phyloP scores from a whole-genome alignment of 495 filamentous ascomycete species.

The Aspergillus avenaceus region DNA sequence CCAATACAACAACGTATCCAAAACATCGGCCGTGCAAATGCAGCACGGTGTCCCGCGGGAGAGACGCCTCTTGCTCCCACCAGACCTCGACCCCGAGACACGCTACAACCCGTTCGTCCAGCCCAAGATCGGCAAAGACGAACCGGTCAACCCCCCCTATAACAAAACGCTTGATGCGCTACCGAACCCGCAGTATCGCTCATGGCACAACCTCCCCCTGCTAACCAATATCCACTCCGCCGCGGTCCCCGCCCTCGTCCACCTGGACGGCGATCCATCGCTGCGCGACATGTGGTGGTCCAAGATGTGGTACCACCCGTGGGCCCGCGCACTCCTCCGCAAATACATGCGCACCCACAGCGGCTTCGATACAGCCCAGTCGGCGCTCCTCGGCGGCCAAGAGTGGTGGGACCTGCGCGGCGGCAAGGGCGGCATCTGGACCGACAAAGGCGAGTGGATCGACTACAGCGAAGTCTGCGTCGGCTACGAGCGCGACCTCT shows the following conservation, averaged over 20 bases:
- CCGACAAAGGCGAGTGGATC: slow-evolving; percentile 50
- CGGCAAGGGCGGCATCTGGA: slow-evolving; percentile 58
- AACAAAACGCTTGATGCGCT: slow-evolving; percentile 41
- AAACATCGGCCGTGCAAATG: slow-evolving; percentile 35
- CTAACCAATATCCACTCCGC: slow-evolving; percentile 50
- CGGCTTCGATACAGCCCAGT: slow-evolving; percentile 39
- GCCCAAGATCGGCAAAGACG: slow-evolving; percentile 26
- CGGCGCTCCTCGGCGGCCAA: slow-evolving; percentile 44
- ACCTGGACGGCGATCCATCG: slow-evolving; percentile 44
- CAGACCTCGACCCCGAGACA: slow-evolving; percentile 33
- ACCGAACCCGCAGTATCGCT: slow-evolving; percentile 27
- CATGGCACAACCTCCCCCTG: slow-evolving; percentile 49
- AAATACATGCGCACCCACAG: slow-evolving; percentile 45
- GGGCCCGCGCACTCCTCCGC: slow-evolving; percentile 48
- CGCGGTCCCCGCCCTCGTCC: slow-evolving; percentile 45
- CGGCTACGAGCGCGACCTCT: slow-evolving; percentile 45
- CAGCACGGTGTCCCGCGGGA: slow-evolving; percentile 41
- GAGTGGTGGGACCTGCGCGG: slow-evolving; percentile 52
- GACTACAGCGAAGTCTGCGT: slow-evolving; percentile 51
- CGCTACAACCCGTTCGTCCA: slow-evolving; percentile 38
- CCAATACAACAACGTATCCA: slow-evolving; percentile 40
- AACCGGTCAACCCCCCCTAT: slow-evolving; percentile 32
- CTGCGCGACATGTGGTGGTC: slow-evolving; percentile 47
- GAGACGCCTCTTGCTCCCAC: slow-evolving; percentile 37
- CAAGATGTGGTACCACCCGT: slow-evolving; percentile 55